These are phyloP conservation scores for Morella rubra DNA, from an alignment of 306 rosid genomes.

Conservation along the genomic window DNA sequence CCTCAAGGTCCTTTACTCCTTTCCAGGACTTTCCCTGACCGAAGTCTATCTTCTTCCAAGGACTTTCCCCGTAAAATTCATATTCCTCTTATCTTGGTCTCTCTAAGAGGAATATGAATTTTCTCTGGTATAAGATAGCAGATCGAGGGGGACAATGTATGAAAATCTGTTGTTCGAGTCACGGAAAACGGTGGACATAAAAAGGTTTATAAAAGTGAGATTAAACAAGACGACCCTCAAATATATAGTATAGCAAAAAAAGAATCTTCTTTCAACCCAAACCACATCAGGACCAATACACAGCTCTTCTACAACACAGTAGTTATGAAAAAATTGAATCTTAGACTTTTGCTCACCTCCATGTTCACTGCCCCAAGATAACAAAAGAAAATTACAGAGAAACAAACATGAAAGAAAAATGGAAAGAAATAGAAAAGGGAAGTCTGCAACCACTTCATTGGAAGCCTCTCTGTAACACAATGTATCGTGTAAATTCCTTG, in stretches of 20 bases:
- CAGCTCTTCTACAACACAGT: conserved; percentile 39
- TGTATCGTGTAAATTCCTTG: conserved; percentile 41
- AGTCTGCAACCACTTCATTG: conserved; percentile 50
- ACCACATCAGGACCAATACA: conserved; percentile 51
- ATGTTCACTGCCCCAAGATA: conserved; percentile 57
- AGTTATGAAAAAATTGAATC: conserved; percentile 31
- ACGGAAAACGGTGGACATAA: conserved; percentile 18
- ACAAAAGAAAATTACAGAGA: conserved; percentile 36
- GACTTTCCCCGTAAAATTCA: background rate
- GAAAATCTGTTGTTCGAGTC: conserved; percentile 16
- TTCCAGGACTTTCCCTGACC: background rate
- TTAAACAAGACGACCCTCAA: background rate
- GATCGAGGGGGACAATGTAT: background rate
- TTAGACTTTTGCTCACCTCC: conserved; percentile 53
- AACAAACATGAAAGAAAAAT: conserved; percentile 49
- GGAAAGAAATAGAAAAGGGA: conserved; percentile 29
- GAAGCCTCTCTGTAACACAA: conserved; percentile 48
- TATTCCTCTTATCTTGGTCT: too few species aligned
- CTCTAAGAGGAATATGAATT: too few species aligned
- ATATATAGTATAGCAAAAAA: conserved; percentile 23
- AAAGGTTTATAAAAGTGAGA: conserved; percentile 6
- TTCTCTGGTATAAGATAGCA: too few species aligned
- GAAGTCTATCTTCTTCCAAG: background rate
- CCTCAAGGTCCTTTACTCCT: too few species aligned
- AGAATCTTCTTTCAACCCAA: conserved; percentile 57